A percentile compares a stretch with the other conserved stretches of the same genome.
Evolutionary conservation across 2,329 filamentous ascomycete species (phyloP).

Genomic region (Sclerotinia sclerotiorum): DNA sequence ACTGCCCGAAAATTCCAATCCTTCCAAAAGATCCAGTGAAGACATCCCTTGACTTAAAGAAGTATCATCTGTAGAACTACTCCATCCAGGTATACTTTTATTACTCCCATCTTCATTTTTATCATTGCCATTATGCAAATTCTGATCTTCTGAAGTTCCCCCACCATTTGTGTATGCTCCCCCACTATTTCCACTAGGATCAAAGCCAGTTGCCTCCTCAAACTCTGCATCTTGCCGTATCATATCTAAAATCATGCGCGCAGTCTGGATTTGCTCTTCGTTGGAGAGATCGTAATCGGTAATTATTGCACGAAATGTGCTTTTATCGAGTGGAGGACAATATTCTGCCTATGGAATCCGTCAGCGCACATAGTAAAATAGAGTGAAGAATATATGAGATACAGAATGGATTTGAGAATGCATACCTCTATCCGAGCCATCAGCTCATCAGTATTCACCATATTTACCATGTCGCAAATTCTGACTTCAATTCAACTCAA

Average conservation of each 20-base stretch:
- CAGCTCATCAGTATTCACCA: conserved; percentile 18
- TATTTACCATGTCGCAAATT: background rate
- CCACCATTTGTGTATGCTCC: conserved; percentile 24
- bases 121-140: conserved; percentile 26
- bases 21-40: conserved; percentile 33
- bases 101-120: conserved; percentile 28
- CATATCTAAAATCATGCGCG: conserved; percentile 60
- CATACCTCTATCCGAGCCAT: conserved; percentile 20
- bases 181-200: conserved; percentile 69
- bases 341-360: conserved; percentile 16
- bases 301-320: conserved; percentile 72
- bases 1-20: conserved; percentile 34
- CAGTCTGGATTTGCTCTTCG: conserved; percentile 51
- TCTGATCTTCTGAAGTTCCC: conserved; percentile 1
- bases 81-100: conserved; percentile 33
- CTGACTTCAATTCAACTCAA: background rate
- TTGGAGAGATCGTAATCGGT: conserved; percentile 68
- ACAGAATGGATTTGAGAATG: background rate
- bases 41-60: conserved; percentile 35
- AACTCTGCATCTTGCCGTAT: conserved; percentile 62
- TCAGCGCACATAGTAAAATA: background rate
- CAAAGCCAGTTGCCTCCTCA: conserved; percentile 75
- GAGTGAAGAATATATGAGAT: background rate
- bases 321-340: conserved; percentile 23
- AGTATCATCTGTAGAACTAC: conserved; percentile 38